phyloP scores from a whole-genome alignment of 2,329 filamentous ascomycete species.

The Furcasterigmium furcatum region DNA sequence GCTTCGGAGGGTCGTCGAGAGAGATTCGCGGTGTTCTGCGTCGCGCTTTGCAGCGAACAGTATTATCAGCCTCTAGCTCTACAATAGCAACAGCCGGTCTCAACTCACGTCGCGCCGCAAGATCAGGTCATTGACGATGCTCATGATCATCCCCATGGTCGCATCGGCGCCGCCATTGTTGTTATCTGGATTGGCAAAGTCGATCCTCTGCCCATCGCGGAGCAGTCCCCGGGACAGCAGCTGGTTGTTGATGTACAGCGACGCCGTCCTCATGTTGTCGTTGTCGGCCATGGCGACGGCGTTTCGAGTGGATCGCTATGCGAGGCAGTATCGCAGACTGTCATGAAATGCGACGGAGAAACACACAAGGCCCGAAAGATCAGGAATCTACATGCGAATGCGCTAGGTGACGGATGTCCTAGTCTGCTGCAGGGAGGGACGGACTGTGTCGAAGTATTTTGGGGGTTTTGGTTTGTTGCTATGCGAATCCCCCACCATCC shows the following conservation, averaged over 20 bases:
- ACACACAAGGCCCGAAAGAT: not conserved
- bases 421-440: not conserved
- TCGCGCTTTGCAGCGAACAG: slow-evolving; percentile 61
- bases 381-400: not conserved
- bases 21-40: slow-evolving; percentile 79
- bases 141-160: slow-evolving; percentile 84
- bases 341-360: not conserved
- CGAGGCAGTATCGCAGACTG: not conserved
- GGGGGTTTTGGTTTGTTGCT: slow-evolving; percentile 12
- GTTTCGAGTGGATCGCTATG: not conserved
- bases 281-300: slow-evolving; percentile 47
- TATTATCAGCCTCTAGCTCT: not conserved
- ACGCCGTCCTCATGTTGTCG: slow-evolving; percentile 63
- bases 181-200: slow-evolving; percentile 73
- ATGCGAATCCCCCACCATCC: slow-evolving; percentile 11
- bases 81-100: not conserved
- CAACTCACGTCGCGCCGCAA: slow-evolving; percentile 79
- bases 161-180: slow-evolving; percentile 58
- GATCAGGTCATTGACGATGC: slow-evolving; percentile 90
- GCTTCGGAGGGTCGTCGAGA: slow-evolving; percentile 73
- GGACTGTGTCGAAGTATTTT: not conserved
- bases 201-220: slow-evolving; percentile 68
- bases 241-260: slow-evolving; percentile 71
- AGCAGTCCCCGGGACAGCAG: slow-evolving; percentile 63
- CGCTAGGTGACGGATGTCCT: not conserved